Base-by-base conservation (phyloP, 108 stramenopile genomes). In the Thalassiosira profunda region DNA sequence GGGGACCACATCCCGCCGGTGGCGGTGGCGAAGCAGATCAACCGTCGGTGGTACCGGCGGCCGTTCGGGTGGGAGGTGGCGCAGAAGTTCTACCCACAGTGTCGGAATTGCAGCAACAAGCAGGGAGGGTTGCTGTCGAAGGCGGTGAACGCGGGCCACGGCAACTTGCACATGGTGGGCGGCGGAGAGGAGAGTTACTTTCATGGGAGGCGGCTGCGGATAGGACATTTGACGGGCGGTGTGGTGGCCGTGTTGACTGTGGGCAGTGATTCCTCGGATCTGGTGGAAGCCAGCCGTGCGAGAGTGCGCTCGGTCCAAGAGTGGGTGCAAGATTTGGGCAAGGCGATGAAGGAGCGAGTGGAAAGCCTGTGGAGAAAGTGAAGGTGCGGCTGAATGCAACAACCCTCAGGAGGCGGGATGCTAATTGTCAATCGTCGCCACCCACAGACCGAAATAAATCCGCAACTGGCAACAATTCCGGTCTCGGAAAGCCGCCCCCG, bases 1-100 rank as follows among this genome's bases (percentile, higher is more conserved):
- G 93, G 82, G 4, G 96, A 96, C 80, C 96, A 96, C 84, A 91
- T 94, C 79, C 96, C 96, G 40, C 96, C 96, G 12, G 85, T 82
- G 24, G 68, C 79, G 3, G 87, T 96, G 12, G 96, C 85, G 1
- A 75, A 78, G 47, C 77, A 85, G 51, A 58, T 83, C 60, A 93
- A 91, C 61, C 20, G 60, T 30, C 40, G 59, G 9, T 90, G 86
- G 86, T 74, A 59, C 40, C 74, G 88, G 29, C 61, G 51, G 38
- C 42, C 60, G 29, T 56, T 83, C 24, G 63, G 69, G 49, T 45
- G 68, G 31, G 46, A 56, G 38, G 87, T 93, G 2, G 36, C 70
- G 11, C 93, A 87, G 74, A 81, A 83, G 11, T 96, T 96, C 47
- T 94, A 80, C 74, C 92, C 96, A 0, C 93, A 96, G 48, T 96